Percentiles rank a stretch among this genome's conserved stretches.
These are phyloP conservation scores for Penicillium manginii DNA, from an alignment of 495 filamentous ascomycete species.

Conservation along the genomic window DNA sequence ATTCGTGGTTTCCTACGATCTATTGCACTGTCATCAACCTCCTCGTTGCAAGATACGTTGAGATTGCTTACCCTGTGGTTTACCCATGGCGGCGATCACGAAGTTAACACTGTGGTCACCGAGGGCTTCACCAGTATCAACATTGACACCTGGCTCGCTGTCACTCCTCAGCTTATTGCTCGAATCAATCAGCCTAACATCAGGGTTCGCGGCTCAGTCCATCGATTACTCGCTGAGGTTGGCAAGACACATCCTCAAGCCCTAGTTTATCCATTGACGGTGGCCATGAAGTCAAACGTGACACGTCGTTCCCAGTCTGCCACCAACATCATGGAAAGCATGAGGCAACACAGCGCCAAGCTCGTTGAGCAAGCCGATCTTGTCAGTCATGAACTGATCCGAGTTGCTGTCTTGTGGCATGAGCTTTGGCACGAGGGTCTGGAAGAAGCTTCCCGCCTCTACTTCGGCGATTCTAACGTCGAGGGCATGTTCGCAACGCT, in stretches of 20 bases:
- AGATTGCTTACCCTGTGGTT: slow-evolving; percentile 95
- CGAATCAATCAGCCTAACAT: slow-evolving; percentile 94
- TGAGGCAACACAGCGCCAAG: slow-evolving; percentile 92
- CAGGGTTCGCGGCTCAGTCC: slow-evolving; percentile 83
- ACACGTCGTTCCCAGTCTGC: slow-evolving; percentile 82
- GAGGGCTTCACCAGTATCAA: slow-evolving; percentile 90
- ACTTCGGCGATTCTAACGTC: slow-evolving; percentile 94
- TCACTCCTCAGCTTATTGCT: slow-evolving; percentile 96
- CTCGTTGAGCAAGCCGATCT: slow-evolving; percentile 94
- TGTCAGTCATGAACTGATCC: slow-evolving; percentile 92
- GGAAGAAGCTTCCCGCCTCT: slow-evolving; percentile 90
- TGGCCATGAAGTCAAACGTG: slow-evolving; percentile 92
- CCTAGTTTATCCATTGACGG: slow-evolving; percentile 98
- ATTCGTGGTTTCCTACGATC: slow-evolving; percentile 95
- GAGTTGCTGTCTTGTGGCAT: slow-evolving; percentile 96
- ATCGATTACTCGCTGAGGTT: slow-evolving; percentile 87
- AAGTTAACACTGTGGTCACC: slow-evolving; percentile 84
- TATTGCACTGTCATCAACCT: slow-evolving; percentile 86
- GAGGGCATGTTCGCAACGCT: slow-evolving; percentile 95
- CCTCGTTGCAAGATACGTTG: slow-evolving; percentile 93
- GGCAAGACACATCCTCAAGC: slow-evolving; percentile 94
- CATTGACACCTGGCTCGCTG: slow-evolving; percentile 97
- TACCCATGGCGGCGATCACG: slow-evolving; percentile 81
- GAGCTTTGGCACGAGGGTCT: slow-evolving; percentile 99
- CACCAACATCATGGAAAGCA: slow-evolving; percentile 91